Evolutionary conservation across 2,329 filamentous ascomycete species (phyloP).

Genomic region (Aspergillus candidus): DNA sequence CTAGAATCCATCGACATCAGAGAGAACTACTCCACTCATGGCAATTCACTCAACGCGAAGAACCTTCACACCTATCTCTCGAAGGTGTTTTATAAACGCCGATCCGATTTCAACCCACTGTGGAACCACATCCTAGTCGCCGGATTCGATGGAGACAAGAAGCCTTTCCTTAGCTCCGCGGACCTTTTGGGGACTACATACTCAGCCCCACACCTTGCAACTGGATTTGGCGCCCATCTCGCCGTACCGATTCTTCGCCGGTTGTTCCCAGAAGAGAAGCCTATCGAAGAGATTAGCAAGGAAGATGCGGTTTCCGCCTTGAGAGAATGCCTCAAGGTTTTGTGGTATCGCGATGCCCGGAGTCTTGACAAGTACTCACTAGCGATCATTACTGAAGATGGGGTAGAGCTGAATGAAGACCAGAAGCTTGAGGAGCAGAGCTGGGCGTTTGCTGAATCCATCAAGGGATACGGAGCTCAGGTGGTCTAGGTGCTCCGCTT

Average conservation of each 20-base stretch:
- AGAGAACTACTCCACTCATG: conserved; percentile 68
- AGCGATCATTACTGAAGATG: conserved; percentile 80
- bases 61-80: conserved; percentile 95
- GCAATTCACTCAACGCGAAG: conserved; percentile 67
- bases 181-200: conserved; percentile 93
- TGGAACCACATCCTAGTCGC: conserved; percentile 95
- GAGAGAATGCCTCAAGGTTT: conserved; percentile 95
- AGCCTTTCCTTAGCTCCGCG: conserved; percentile 84
- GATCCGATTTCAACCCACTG: conserved; percentile 90
- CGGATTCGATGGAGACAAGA: conserved; percentile 70
- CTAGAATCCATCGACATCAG: conserved; percentile 79
- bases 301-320: conserved; percentile 76
- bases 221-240: conserved; percentile 87
- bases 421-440: conserved; percentile 92
- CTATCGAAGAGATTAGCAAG: conserved; percentile 62
- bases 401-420: conserved; percentile 75
- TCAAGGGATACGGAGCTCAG: conserved; percentile 92
- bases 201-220: conserved; percentile 79
- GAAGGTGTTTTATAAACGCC: conserved; percentile 93
- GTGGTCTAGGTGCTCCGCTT: conserved; percentile 35
- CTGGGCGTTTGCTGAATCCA: conserved; percentile 95
- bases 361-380: conserved; percentile 88
- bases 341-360: conserved; percentile 94
- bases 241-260: conserved; percentile 86
- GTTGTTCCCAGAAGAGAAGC: conserved; percentile 75